A percentile compares a stretch with the other conserved stretches of the same genome.
Evolutionary conservation across 2,329 filamentous ascomycete species (phyloP).

Genomic region (Balansia obtecta): DNA sequence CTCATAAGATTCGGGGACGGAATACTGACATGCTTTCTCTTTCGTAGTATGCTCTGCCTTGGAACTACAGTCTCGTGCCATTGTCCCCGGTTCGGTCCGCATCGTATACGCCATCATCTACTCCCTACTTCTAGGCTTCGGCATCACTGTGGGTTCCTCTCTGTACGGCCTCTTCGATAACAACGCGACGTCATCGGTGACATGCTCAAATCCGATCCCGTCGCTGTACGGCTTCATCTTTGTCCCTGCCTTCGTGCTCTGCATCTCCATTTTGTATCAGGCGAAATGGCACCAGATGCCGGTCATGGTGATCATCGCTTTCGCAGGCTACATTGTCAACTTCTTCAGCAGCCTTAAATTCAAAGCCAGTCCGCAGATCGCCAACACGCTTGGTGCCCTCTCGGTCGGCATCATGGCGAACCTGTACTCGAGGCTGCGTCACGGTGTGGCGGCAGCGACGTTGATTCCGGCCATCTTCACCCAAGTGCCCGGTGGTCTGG

Average conservation of each 20-base stretch:
- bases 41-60: conserved; percentile 32
- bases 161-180: conserved; percentile 50
- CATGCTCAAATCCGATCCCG: conserved; percentile 31
- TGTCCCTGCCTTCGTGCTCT: conserved; percentile 61
- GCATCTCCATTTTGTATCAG: conserved; percentile 65
- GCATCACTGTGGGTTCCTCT: conserved; percentile 54
- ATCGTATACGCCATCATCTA: conserved; percentile 68
- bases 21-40: background rate
- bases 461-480: conserved; percentile 36
- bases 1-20: background rate
- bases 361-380: conserved; percentile 57
- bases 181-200: conserved; percentile 33
- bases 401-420: conserved; percentile 68
- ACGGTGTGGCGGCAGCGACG: conserved; percentile 36
- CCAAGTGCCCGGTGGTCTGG: conserved; percentile 35
- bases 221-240: conserved; percentile 49
- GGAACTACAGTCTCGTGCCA: conserved; percentile 56
- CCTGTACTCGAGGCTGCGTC: conserved; percentile 51
- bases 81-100: conserved; percentile 59
- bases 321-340: conserved; percentile 64
- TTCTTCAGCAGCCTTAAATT: conserved; percentile 59
- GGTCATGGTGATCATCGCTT: conserved; percentile 61
- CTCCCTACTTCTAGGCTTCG: conserved; percentile 59
- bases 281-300: conserved; percentile 73
- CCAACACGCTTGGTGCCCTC: conserved; percentile 65